These are phyloP conservation scores for Wallacemonas sp. DNA, from an alignment of 208 protist genomes.

Conservation along the genomic window DNA sequence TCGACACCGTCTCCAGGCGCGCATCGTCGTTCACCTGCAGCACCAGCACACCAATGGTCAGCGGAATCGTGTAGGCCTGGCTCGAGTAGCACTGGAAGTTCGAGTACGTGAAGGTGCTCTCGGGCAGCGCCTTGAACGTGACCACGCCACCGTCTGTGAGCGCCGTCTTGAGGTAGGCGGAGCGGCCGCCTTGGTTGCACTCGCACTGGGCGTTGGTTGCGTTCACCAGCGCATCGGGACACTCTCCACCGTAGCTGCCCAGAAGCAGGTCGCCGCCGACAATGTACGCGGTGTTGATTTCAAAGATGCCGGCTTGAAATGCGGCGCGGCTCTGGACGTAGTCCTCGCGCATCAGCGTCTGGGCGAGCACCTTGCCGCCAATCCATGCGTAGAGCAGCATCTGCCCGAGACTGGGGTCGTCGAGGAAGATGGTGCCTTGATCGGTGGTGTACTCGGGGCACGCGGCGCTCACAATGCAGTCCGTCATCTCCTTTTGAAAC, in stretches of 20 bases:
- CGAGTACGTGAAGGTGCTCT: not conserved
- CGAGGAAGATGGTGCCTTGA: slow-evolving; percentile 6
- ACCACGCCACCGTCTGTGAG: slow-evolving; percentile 1
- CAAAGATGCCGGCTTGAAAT: slow-evolving; percentile 31
- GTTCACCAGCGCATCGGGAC: slow-evolving; percentile 17
- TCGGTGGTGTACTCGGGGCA: slow-evolving; percentile 8
- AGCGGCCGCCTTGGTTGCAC: slow-evolving; percentile 54
- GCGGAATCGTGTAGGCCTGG: not conserved
- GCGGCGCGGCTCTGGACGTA: slow-evolving; percentile 11
- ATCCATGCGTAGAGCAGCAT: slow-evolving; percentile 32
- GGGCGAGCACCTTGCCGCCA: slow-evolving; percentile 20
- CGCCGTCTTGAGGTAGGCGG: slow-evolving; percentile 26
- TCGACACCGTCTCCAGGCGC: not conserved
- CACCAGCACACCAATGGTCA: not conserved
- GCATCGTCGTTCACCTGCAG: not conserved
- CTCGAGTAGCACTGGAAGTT: not conserved
- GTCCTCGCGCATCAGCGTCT: slow-evolving; percentile 16
- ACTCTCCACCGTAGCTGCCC: slow-evolving; percentile 24
- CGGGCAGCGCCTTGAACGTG: not conserved
- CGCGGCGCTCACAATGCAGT: slow-evolving; percentile 30
- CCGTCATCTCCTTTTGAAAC: slow-evolving; percentile 38
- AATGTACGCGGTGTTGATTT: slow-evolving; percentile 51
- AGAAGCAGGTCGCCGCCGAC: slow-evolving; percentile 47
- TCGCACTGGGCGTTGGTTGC: slow-evolving; percentile 14
- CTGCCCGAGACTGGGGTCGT: slow-evolving; percentile 9